phyloP scores from a whole-genome alignment of 805 yeast species.

The Candida loeiensis region DNA sequence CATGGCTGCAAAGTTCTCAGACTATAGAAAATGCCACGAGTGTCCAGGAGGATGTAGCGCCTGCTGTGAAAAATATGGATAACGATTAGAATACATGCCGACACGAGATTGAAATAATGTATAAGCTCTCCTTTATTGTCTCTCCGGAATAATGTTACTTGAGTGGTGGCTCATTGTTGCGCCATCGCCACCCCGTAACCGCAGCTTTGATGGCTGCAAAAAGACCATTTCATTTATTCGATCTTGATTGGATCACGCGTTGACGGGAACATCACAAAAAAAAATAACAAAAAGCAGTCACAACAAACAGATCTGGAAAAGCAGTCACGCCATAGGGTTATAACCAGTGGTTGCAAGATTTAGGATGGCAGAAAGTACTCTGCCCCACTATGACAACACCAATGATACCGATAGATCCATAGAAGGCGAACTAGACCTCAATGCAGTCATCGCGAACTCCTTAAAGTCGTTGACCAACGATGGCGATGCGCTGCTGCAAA shows the following conservation, averaged over 20 bases:
- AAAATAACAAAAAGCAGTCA: conserved; percentile 18
- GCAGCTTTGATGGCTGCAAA: conserved; percentile 2
- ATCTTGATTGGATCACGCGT: neutral
- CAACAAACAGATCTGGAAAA: conserved; percentile 12
- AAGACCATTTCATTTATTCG: neutral
- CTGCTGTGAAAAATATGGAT: too few relatives aligned
- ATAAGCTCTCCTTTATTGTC: too few relatives aligned
- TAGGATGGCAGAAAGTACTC: neutral
- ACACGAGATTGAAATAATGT: too few relatives aligned
- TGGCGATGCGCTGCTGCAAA: conserved; percentile 12
- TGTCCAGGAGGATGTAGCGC: neutral
- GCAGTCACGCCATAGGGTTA: conserved; percentile 20
- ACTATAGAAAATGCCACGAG: neutral
- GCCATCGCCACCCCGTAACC: too few relatives aligned
- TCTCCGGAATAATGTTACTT: too few relatives aligned
- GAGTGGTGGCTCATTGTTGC: too few relatives aligned
- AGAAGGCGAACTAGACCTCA: conserved; percentile 9
- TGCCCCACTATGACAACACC: conserved; percentile 1
- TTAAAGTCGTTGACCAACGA: conserved; percentile 7
- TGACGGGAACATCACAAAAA: conserved; percentile 1
- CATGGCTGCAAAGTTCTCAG: neutral
- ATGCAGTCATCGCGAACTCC: conserved; percentile 10
- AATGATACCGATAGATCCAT: neutral
- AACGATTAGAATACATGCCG: too few relatives aligned
- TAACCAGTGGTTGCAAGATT: neutral